Percentiles rank a stretch among this genome's conserved stretches.
These are phyloP conservation scores for Corylus avellana DNA, from an alignment of 306 rosid genomes.

Conservation along the genomic window DNA sequence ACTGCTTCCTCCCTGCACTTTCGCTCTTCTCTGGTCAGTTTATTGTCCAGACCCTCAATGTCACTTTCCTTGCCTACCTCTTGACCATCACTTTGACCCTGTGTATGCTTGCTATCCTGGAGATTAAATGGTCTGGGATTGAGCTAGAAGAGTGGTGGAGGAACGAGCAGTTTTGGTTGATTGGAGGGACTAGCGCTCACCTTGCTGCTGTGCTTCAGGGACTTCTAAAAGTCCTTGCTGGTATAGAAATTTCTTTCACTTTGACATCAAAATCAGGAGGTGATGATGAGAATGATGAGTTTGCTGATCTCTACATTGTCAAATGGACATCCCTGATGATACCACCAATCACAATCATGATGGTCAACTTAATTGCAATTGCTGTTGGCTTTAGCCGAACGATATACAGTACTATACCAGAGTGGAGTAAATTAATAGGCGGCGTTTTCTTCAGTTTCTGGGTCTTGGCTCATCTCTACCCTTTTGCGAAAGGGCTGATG, in stretches of 20 bases:
- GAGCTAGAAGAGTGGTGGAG: constrained; percentile 99
- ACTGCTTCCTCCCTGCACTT: constrained; percentile 96
- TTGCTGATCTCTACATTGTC: constrained; percentile 79
- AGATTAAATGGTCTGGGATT: constrained; percentile 91
- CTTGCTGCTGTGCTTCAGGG: constrained; percentile 97
- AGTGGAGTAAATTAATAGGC: constrained; percentile 86
- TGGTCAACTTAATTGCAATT: constrained; percentile 81
- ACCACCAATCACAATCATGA: constrained; percentile 92
- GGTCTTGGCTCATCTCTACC: constrained; percentile 93
- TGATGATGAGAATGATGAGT: constrained; percentile 84
- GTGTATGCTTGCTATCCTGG: constrained; percentile 87
- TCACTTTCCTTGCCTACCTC: constrained; percentile 82
- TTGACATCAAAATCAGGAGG: constrained; percentile 88
- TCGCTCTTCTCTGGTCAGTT: constrained; percentile 97
- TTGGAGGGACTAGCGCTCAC: constrained; percentile 98
- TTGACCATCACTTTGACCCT: constrained; percentile 67
- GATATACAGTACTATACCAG: constrained; percentile 81
- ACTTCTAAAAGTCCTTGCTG: constrained; percentile 82
- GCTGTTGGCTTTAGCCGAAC: constrained; percentile 93
- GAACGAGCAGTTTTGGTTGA: constrained; percentile 95
- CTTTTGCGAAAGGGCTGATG: constrained; percentile 95
- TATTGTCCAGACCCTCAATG: constrained; percentile 83
- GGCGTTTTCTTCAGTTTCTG: constrained; percentile 99
- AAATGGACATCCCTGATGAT: constrained; percentile 93
- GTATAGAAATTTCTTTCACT: constrained; percentile 93